A percentile compares a stretch with the other conserved stretches of the same genome.
phyloP scores from a whole-genome alignment of 1,139 yeast species.

The Geotrichum restrictum region DNA sequence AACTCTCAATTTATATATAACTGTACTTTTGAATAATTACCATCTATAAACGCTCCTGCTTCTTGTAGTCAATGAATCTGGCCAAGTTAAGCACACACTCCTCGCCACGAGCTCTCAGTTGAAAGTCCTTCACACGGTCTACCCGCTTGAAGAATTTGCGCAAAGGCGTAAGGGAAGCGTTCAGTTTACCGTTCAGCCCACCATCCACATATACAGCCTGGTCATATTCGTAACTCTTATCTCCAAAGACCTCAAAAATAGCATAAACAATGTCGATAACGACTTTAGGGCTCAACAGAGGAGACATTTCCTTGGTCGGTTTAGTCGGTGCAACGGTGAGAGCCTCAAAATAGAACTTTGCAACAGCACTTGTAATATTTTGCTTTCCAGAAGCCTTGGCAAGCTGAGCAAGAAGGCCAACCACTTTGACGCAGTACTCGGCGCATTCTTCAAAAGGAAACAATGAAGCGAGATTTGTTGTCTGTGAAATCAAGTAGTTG shows the following conservation, averaged over 20 bases:
- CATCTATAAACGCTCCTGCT: conserved; percentile 42
- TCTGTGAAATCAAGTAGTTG: conserved; percentile 25
- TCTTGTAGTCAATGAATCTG: conserved; percentile 74
- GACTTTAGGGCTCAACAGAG: conserved; percentile 38
- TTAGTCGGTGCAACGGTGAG: conserved; percentile 15
- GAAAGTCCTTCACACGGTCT: conserved; percentile 60
- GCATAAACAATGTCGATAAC: conserved; percentile 60
- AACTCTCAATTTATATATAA: too few relatives aligned
- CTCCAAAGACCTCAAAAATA: conserved; percentile 79
- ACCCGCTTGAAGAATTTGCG: conserved; percentile 55
- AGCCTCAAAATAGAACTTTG: conserved; percentile 28
- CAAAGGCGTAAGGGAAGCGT: conserved; percentile 47
- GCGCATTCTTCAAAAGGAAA: conserved; percentile 27
- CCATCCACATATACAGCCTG: conserved; percentile 59
- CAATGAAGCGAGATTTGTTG: conserved; percentile 18
- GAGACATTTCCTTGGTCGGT: conserved; percentile 31
- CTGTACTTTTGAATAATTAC: too few relatives aligned
- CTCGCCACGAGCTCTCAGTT: conserved; percentile 60
- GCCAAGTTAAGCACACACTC: conserved; percentile 65
- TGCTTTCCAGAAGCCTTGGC: conserved; percentile 47
- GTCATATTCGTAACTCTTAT: conserved; percentile 63
- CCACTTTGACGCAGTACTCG: conserved; percentile 30
- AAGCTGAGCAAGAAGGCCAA: conserved; percentile 54
- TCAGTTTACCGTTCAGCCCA: conserved; percentile 47
- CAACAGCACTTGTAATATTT: conserved; percentile 41